These are phyloP conservation scores for Fraxinus cuspidata DNA, from an alignment of 257 asterid genomes.

Conservation along the genomic window DNA sequence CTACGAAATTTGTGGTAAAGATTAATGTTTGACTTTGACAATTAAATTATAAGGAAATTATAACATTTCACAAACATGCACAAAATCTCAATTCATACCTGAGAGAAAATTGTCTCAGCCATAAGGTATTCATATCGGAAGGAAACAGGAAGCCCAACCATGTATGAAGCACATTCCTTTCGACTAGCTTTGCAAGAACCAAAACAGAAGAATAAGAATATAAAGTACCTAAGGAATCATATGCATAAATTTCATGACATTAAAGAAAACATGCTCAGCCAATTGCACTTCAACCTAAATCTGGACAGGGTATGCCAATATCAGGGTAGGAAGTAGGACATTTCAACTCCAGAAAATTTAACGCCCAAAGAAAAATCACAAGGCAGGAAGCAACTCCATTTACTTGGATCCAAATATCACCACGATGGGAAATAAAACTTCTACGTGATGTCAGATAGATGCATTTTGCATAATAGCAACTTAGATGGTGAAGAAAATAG, in stretches of 20 bases:
- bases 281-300: neutral
- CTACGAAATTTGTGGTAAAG: too few species aligned
- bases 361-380: neutral
- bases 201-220: conserved; percentile 46
- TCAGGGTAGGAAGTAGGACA: neutral
- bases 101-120: conserved; percentile 99
- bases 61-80: neutral
- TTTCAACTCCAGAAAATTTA: neutral
- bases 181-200: conserved; percentile 98
- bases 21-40: too few species aligned
- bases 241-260: neutral
- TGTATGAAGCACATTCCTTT: conserved; percentile 95
- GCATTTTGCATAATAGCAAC: neutral
- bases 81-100: conserved; percentile 49
- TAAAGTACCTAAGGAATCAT: conserved; percentile 11
- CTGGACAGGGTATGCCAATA: neutral
- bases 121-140: conserved; percentile 95
- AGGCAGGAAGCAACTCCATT: neutral
- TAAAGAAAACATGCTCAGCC: neutral
- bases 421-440: neutral
- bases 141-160: conserved; percentile 98
- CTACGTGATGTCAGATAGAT: neutral
- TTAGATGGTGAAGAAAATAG: neutral
- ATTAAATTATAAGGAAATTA: too few species aligned
- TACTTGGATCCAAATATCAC: neutral